Base-by-base conservation (phyloP, 2,329 filamentous ascomycete genomes). In the Clonostachys chloroleuca region DNA sequence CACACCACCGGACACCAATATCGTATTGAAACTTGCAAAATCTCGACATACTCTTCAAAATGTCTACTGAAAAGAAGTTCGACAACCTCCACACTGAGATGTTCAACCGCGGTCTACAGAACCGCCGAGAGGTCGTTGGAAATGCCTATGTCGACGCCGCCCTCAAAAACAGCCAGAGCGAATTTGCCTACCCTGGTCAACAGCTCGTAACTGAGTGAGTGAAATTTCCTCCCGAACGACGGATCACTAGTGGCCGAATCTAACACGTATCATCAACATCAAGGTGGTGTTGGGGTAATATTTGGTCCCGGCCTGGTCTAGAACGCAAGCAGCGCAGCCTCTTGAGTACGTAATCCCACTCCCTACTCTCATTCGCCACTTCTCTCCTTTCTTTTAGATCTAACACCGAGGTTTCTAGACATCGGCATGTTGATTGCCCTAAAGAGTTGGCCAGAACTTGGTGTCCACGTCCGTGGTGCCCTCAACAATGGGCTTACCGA, bases 251-350 rank as follows among this genome's bases (percentile, higher is more conserved):
- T n/a, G n/a, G n/a, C n/a, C n/a, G n/a, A n/a, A n/a, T n/a, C n/a
- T n/a, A n/a, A n/a, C n/a, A n/a, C n/a, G n/a, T n/a, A n/a, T n/a
- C n/a, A 18, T 18, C 18, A 3, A 18, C 18, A 18, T 17, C 6
- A 16, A 48, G 47, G 34, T 55, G 54, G 45, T 78, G 77, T 63
- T 86, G 81, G 82, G 81, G 80, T 8, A 72, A 72, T 49, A 72
- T 78, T n/a, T 86, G 82, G 82, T 76, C 77, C 4, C 74, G 82
- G 2, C 80, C 81, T 0, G 83, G 82, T 1, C 72, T 86, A 7
- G 73, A 76, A n/a, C 70, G 77, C 46, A 80, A 84, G 60, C 75
- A 80, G 47, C 73, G 82, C 40, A 78, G 72, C 47, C n/a, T 54
- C 8, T 17, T 52, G 30, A 53, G 72, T 47, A n/a, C n/a, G n/a